phyloP scores from a whole-genome alignment of 2,329 filamentous ascomycete species.

The Sclerotinia minor region DNA sequence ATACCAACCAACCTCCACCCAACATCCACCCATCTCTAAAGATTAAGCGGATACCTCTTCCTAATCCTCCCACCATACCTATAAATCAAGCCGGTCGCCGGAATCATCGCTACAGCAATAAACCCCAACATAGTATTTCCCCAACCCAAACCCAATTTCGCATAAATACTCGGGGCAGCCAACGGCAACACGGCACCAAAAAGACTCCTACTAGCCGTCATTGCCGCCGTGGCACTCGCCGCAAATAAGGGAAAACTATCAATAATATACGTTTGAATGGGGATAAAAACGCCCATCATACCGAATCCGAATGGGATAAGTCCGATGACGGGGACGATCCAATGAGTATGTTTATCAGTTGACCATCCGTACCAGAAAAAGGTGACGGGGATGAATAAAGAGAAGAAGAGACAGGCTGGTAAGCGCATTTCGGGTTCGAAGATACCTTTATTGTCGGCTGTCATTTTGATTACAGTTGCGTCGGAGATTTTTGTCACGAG shows the following conservation, averaged over 20 bases:
- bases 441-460: conserved; percentile 44
- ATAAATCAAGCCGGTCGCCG: conserved; percentile 42
- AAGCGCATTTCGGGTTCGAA: conserved; percentile 45
- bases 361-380: conserved; percentile 54
- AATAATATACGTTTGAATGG: conserved; percentile 50
- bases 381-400: conserved; percentile 46
- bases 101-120: conserved; percentile 50
- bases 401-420: conserved; percentile 46
- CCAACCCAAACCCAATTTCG: conserved; percentile 47
- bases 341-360: conserved; percentile 44
- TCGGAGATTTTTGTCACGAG: conserved; percentile 48
- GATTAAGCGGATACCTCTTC: conserved; percentile 20
- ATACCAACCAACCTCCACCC: not conserved
- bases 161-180: conserved; percentile 51
- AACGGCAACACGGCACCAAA: conserved; percentile 53
- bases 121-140: conserved; percentile 52
- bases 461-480: conserved; percentile 47
- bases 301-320: conserved; percentile 47
- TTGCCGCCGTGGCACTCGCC: conserved; percentile 44
- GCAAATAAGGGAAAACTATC: conserved; percentile 45
- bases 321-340: conserved; percentile 48
- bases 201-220: conserved; percentile 46
- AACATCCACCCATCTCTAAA: not conserved
- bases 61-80: conserved; percentile 24
- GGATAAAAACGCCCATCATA: conserved; percentile 47